These are phyloP conservation scores for Penicillium nordicum DNA, from an alignment of 2,329 filamentous ascomycete species.

Conservation along the genomic window DNA sequence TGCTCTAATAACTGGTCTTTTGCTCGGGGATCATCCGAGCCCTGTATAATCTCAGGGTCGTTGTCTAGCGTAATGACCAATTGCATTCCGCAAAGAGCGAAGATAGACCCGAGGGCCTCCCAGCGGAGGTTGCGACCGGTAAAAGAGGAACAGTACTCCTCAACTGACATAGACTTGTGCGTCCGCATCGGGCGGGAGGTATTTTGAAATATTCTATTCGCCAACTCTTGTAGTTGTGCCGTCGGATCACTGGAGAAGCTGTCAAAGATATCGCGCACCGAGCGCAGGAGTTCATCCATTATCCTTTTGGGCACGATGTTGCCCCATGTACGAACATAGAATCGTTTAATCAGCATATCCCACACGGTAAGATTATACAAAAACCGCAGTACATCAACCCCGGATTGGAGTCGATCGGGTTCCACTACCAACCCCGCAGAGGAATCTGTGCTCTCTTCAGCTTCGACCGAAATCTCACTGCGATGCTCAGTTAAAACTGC, in stretches of 20 bases:
- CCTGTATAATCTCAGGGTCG: conserved; percentile 29
- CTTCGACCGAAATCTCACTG: conserved; percentile 33
- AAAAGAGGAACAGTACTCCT: conserved; percentile 32
- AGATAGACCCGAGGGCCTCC: conserved; percentile 42
- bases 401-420: conserved; percentile 29
- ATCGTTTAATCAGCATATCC: conserved; percentile 26
- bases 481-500: conserved; percentile 35
- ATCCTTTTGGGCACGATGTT: conserved; percentile 25
- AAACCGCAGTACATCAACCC: conserved; percentile 30
- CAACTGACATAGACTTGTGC: conserved; percentile 28
- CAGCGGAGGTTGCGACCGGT: conserved; percentile 37
- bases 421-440: conserved; percentile 22
- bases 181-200: conserved; percentile 26
- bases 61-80: conserved; percentile 30
- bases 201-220: conserved; percentile 31
- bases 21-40: conserved; percentile 17
- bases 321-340: conserved; percentile 23
- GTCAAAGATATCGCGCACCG: conserved; percentile 26
- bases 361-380: conserved; percentile 28
- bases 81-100: conserved; percentile 40
- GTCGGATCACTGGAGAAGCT: conserved; percentile 25
- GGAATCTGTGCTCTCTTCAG: conserved; percentile 22
- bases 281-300: conserved; percentile 26
- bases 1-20: conserved; percentile 33
- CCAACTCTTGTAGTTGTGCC: conserved; percentile 25